A percentile compares a stretch with the other conserved stretches of the same genome.
Conservation (phyloP, 2,329 filamentous ascomycete genomes). For the Blastomyces percursus region DNA sequence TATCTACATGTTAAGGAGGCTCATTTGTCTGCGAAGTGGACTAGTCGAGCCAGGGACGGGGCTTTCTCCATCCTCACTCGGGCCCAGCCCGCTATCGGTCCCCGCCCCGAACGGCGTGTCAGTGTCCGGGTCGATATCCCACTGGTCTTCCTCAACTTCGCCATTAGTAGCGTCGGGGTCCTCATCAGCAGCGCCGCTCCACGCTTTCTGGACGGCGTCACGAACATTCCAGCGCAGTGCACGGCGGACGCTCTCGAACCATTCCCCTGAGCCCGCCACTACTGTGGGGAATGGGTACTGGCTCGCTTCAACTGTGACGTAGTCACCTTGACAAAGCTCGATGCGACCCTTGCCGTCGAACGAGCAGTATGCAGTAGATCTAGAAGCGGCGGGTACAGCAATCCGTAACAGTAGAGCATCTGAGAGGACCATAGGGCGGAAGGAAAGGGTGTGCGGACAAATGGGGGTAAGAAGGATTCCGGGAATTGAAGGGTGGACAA, state of each 20-base stretch:
- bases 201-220: conserved; percentile 84
- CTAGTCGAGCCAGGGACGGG: conserved; percentile 49
- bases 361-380: conserved; percentile 89
- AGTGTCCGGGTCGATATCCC: conserved; percentile 87
- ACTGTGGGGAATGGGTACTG: conserved; percentile 98
- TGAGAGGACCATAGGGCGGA: conserved; percentile 94
- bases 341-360: conserved; percentile 96
- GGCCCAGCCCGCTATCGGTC: conserved; percentile 38
- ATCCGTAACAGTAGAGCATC: conserved; percentile 90
- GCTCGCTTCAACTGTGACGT: conserved; percentile 89
- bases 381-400: conserved; percentile 69
- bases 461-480: conserved; percentile 95
- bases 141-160: conserved; percentile 52
- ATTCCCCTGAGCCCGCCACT: conserved; percentile 77
- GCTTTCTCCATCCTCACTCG: conserved; percentile 55
- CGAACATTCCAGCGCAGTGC: conserved; percentile 93
- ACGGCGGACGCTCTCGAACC: conserved; percentile 90
- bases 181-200: conserved; percentile 37
- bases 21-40: conserved; percentile 62
- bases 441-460: conserved; percentile 92
- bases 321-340: conserved; percentile 84
- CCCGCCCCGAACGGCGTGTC: conserved; percentile 22
- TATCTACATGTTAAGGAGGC: conserved; percentile 51
- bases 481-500: conserved; percentile 93
- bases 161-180: conserved; percentile 17